Evolutionary conservation across 306 rosid species (phyloP).

Genomic region (Begonia fuchsioides): DNA sequence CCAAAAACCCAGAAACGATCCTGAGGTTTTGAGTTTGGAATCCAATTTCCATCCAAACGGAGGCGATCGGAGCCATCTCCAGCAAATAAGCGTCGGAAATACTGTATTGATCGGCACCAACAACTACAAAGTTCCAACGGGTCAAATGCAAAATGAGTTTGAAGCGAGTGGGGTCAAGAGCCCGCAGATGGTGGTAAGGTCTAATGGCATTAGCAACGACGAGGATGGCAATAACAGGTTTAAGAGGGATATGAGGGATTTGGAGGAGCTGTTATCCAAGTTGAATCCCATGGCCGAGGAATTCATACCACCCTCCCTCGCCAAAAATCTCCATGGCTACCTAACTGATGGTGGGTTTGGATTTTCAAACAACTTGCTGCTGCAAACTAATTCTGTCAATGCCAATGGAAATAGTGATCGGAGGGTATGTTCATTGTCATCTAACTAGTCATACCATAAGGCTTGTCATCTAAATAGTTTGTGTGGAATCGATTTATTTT

Average conservation of each 20-base stretch:
- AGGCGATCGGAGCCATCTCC: constrained; percentile 33
- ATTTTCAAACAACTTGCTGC: constrained; percentile 32
- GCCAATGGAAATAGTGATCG: constrained; percentile 30
- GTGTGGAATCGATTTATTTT: too few relatives aligned
- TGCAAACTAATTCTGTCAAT: constrained; percentile 27
- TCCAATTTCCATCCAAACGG: constrained; percentile 23
- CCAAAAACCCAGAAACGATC: constrained; percentile 39
- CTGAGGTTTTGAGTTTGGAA: constrained; percentile 18
- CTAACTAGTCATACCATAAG: neutral
- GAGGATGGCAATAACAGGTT: constrained; percentile 39
- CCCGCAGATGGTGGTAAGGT: constrained; percentile 33
- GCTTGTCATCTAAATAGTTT: neutral
- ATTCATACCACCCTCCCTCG: constrained; percentile 62
- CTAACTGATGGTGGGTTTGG: constrained; percentile 37
- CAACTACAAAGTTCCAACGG: constrained; percentile 36
- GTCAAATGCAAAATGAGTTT: constrained; percentile 48
- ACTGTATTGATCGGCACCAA: constrained; percentile 20
- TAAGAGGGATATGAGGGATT: constrained; percentile 70
- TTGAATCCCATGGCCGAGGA: constrained; percentile 93
- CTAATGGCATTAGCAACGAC: constrained; percentile 26
- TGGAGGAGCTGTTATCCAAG: constrained; percentile 69
- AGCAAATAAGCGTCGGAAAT: constrained; percentile 16
- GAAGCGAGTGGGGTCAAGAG: constrained; percentile 36
- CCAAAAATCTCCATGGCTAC: constrained; percentile 32
- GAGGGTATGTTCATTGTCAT: constrained; percentile 32